These are phyloP conservation scores for Poterioochromonas sp. DNA, from an alignment of 352 stramenopile genomes.

Conservation along the genomic window DNA sequence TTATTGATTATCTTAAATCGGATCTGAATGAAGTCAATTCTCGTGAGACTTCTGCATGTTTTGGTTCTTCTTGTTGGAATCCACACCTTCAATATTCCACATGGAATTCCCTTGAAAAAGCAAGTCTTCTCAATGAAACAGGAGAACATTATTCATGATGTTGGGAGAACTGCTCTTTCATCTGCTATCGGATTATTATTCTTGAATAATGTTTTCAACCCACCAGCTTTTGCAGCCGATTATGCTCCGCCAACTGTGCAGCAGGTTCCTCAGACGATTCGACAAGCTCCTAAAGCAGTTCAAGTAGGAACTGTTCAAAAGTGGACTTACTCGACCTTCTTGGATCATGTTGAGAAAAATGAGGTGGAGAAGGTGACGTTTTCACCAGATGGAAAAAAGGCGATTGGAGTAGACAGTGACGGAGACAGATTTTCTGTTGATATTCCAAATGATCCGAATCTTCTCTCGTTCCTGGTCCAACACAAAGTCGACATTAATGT, in stretches of 20 bases:
- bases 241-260: background rate
- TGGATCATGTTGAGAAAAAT: background rate
- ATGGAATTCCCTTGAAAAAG: too few species aligned
- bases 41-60: too few species aligned
- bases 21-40: too few species aligned
- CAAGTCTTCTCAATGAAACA: too few species aligned
- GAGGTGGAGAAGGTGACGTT: background rate
- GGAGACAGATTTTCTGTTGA: background rate
- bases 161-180: background rate
- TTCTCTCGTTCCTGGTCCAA: background rate
- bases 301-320: background rate
- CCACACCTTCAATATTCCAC: too few species aligned
- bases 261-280: background rate
- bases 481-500: slow-evolving; percentile 9
- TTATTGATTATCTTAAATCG: too few species aligned
- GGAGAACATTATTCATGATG: background rate
- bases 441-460: slow-evolving; percentile 4
- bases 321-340: background rate
- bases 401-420: background rate
- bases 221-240: background rate
- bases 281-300: background rate
- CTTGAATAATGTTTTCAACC: background rate
- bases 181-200: background rate
- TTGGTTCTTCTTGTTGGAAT: too few species aligned
- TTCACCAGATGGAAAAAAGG: slow-evolving; percentile 10